Evolutionary conservation across 208 protist genomes (phyloP).

Genomic region (Perkinsela sp.): DNA sequence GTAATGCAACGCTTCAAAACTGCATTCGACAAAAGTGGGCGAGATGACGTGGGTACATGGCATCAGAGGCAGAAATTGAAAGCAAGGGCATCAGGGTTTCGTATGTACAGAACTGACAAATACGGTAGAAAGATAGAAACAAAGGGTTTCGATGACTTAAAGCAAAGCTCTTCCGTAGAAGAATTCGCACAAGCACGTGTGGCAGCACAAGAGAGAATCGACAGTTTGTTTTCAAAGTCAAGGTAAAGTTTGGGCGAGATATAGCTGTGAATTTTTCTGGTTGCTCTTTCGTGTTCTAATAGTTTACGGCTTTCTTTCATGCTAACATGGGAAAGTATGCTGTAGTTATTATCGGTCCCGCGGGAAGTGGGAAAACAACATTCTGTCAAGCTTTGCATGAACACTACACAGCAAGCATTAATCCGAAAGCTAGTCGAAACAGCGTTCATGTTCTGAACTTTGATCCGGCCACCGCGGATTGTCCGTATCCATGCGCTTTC

Average conservation of each 20-base stretch:
- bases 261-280: too few relatives aligned
- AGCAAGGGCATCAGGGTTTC: slow-evolving; percentile 26
- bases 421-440: slow-evolving; percentile 7
- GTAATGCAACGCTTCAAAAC: slow-evolving; percentile 29
- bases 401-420: slow-evolving; percentile 22
- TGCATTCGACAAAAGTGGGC: slow-evolving; percentile 23
- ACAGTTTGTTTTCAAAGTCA: too few relatives aligned
- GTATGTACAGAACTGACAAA: slow-evolving; percentile 43
- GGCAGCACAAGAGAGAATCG: too few relatives aligned
- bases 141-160: neutral
- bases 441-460: slow-evolving; percentile 85
- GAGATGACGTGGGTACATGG: slow-evolving; percentile 25
- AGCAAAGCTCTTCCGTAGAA: neutral
- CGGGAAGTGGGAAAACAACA: slow-evolving; percentile 68
- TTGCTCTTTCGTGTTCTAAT: too few relatives aligned
- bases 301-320: too few relatives aligned
- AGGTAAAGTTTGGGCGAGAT: too few relatives aligned
- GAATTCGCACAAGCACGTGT: too few relatives aligned
- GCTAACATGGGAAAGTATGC: slow-evolving; percentile 56
- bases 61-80: slow-evolving; percentile 22
- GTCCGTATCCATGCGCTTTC: slow-evolving; percentile 56
- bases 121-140: slow-evolving; percentile 28
- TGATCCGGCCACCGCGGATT: slow-evolving; percentile 84
- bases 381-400: slow-evolving; percentile 42
- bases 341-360: slow-evolving; percentile 57